Percentiles rank a stretch among this genome's conserved stretches.
phyloP scores from a whole-genome alignment of 148 eudicot species.

The Agrostemma githago region DNA sequence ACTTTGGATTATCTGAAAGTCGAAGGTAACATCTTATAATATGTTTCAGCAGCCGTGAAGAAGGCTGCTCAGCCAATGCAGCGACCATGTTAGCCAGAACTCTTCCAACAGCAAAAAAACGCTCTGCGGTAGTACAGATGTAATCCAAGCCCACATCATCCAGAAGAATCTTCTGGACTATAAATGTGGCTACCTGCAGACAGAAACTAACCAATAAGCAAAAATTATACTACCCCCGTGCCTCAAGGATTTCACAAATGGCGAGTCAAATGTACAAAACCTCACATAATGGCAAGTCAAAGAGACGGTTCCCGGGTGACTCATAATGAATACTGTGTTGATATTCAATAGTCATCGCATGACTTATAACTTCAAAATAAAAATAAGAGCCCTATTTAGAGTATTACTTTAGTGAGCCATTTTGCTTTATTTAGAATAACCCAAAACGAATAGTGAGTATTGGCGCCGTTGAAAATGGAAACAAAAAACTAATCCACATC shows the following conservation, averaged over 20 bases:
- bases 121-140: slow-evolving; percentile 97
- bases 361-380: background rate
- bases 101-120: slow-evolving; percentile 91
- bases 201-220: background rate
- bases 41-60: slow-evolving; percentile 79
- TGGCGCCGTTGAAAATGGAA: background rate
- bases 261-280: background rate
- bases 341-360: too few relatives aligned
- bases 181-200: slow-evolving; percentile 90
- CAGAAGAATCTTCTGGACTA: slow-evolving; percentile 86
- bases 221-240: background rate
- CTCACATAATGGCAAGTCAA: too few relatives aligned
- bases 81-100: slow-evolving; percentile 88
- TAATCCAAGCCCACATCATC: slow-evolving; percentile 98
- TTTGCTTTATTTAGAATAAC: too few relatives aligned
- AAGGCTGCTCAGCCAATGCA: slow-evolving; percentile 89
- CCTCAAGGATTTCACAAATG: background rate
- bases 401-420: too few relatives aligned
- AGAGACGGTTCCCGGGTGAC: too few relatives aligned
- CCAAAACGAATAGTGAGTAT: background rate
- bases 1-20: slow-evolving; percentile 85
- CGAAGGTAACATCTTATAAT: slow-evolving; percentile 90
- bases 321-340: background rate
- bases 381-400: background rate
- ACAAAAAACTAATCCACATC: background rate